These are phyloP conservation scores for Barnettozyma hawaiiensis DNA, from an alignment of 1,139 yeast species.

Conservation along the genomic window DNA sequence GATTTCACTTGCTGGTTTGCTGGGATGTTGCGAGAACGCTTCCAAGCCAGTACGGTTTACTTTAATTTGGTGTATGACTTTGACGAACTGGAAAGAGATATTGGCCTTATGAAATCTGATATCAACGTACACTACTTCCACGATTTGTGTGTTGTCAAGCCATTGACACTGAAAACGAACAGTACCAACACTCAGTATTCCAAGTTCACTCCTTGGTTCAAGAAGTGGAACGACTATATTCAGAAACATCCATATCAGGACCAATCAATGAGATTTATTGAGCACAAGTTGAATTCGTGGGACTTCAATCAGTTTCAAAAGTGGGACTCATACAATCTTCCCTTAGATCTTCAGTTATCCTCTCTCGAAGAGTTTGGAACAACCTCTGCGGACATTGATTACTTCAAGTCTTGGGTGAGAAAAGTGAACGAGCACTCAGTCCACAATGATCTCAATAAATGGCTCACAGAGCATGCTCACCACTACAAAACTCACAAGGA, in stretches of 20 bases:
- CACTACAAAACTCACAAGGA: slow-evolving; percentile 29
- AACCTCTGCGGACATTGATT: slow-evolving; percentile 11
- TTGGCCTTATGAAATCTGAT: slow-evolving; percentile 21
- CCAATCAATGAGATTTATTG: neutral
- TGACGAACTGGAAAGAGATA: slow-evolving; percentile 43
- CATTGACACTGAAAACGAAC: slow-evolving; percentile 38
- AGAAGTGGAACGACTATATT: slow-evolving; percentile 38
- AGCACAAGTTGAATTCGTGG: slow-evolving; percentile 11
- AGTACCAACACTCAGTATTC: slow-evolving; percentile 41
- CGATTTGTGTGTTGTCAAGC: slow-evolving; percentile 45
- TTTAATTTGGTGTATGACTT: slow-evolving; percentile 46
- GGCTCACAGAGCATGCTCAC: slow-evolving; percentile 28
- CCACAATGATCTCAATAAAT: slow-evolving; percentile 28
- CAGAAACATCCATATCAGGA: slow-evolving; percentile 17
- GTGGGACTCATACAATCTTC: slow-evolving; percentile 9
- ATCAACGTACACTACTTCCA: slow-evolving; percentile 33
- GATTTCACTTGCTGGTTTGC: slow-evolving; percentile 26
- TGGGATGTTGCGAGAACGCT: slow-evolving; percentile 22
- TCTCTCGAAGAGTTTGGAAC: slow-evolving; percentile 10
- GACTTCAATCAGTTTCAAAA: slow-evolving; percentile 7
- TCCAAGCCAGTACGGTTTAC: slow-evolving; percentile 33
- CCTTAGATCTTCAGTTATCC: slow-evolving; percentile 11
- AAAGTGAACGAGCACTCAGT: slow-evolving; percentile 38
- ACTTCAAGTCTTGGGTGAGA: neutral
- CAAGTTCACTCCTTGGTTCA: slow-evolving; percentile 51